Percentiles rank a stretch among this genome's conserved stretches.
These are phyloP conservation scores for Aeschynomene evenia DNA, from an alignment of 306 rosid species.

Conservation along the genomic window DNA sequence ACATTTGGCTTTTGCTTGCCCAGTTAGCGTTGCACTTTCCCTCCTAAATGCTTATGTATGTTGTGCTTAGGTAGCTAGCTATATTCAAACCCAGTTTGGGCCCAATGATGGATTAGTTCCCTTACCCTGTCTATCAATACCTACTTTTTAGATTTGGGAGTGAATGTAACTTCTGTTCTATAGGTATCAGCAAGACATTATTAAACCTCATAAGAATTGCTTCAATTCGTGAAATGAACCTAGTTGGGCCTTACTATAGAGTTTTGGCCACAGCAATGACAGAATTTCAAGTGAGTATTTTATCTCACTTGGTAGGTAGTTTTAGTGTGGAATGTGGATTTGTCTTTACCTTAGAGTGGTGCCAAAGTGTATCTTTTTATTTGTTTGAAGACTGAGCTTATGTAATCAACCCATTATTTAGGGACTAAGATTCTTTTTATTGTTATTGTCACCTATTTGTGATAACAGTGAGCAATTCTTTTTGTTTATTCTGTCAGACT, in stretches of 20 bases:
- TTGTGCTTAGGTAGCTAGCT: background rate
- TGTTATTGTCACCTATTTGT: background rate
- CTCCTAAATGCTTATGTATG: background rate
- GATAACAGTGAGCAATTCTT: background rate
- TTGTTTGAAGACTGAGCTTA: background rate
- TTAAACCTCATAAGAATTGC: background rate
- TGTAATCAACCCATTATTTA: conserved; percentile 20
- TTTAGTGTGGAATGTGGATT: background rate
- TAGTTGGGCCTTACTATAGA: background rate
- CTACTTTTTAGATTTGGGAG: conserved; percentile 1
- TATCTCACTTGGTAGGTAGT: background rate
- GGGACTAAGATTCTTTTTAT: background rate
- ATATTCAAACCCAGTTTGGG: background rate
- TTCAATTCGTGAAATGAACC: background rate
- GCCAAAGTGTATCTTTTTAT: background rate
- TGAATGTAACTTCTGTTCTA: conserved; percentile 14
- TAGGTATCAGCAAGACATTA: background rate
- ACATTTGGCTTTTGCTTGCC: background rate
- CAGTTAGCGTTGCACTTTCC: background rate
- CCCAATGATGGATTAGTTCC: background rate
- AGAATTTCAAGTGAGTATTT: conserved; percentile 10
- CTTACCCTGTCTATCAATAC: background rate
- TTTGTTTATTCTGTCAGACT: background rate
- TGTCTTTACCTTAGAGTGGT: background rate
- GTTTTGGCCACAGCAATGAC: background rate